Evolutionary conservation across 495 filamentous ascomycete species (phyloP).

Genomic region (Terfezia claveryi): DNA sequence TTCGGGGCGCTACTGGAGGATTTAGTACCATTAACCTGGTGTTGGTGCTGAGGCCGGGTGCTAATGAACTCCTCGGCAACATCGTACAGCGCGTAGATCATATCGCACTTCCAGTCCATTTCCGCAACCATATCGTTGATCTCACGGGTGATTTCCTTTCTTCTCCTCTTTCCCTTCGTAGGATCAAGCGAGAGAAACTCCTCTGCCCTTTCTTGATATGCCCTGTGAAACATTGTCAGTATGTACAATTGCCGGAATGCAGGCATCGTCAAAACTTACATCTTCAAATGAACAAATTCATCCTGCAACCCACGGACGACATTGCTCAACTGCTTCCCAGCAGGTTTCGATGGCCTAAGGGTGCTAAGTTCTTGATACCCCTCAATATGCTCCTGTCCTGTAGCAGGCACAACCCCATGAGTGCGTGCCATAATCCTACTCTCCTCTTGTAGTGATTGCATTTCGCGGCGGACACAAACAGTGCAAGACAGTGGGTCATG

Average conservation of each 20-base stretch:
- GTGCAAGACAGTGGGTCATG: conserved; percentile 13
- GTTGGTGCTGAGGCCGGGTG: not conserved
- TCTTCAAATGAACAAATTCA: conserved; percentile 61
- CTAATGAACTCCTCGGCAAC: conserved; percentile 43
- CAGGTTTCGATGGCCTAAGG: conserved; percentile 11
- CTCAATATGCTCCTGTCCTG: conserved; percentile 3
- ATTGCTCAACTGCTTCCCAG: conserved; percentile 14
- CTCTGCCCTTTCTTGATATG: conserved; percentile 13
- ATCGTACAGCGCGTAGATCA: conserved; percentile 75
- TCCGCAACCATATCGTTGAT: conserved; percentile 41
- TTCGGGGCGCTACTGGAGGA: not conserved
- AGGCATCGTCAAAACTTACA: conserved; percentile 25
- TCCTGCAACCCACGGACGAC: conserved; percentile 35
- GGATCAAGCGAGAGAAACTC: conserved; percentile 39
- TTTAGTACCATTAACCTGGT: not conserved
- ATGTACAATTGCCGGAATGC: not conserved
- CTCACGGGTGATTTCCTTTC: conserved; percentile 39
- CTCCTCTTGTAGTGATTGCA: conserved; percentile 9
- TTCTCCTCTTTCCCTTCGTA: conserved; percentile 41
- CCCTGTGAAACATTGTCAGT: conserved; percentile 3
- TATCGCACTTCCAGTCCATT: conserved; percentile 61
- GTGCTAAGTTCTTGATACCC: conserved; percentile 16
- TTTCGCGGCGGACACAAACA: conserved; percentile 11
- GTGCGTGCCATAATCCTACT: conserved; percentile 13
- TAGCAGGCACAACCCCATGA: conserved; percentile 8